Evolutionary conservation across 805 yeast genomes (phyloP), one percentile per base, ranked within the genome.

Genomic region (Schwanniomyces occidentalis): DNA sequence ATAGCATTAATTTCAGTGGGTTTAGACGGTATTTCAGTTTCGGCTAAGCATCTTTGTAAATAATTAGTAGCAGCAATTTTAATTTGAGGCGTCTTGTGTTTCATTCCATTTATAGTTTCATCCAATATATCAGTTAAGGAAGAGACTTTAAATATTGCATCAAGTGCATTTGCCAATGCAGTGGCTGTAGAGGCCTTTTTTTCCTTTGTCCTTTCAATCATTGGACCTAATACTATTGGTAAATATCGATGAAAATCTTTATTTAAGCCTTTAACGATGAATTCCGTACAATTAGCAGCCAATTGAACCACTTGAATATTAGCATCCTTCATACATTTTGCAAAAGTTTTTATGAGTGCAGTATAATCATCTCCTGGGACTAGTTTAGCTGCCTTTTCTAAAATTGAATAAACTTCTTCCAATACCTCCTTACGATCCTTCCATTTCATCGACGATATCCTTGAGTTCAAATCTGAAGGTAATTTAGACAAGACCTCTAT

Each of bases 351-450:
- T n/a, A 81, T 61, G n/a, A 90, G 58, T 2, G 72, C 81, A 5
- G 72, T 44, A 57, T 82, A 88, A 54, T 90, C 95, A 34, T 68
- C 85, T n/a, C n/a, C n/a, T 6, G 65, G 60, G n/a, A 65, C 67
- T 30, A 81, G 51, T 44, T 73, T 81, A 28, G 81, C 66, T 2
- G 78, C 77, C 27, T 82, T 79, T 15, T 65, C 61, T 18, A 78
- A 63, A 8, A 66, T 61, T 21, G 68, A 71, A 20, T 57, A 44
- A 2, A 75, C 70, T 42, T 80, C 89, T 30, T 86, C 91, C 37
- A 93, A 67, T 0, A 76, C 87, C 46, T 86, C 96, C 38, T 85
- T 88, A 43, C 99, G 73, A 34, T 90, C 97, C 53, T 89, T 88
- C 99, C 99, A 93, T 50, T 83, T 81, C 0, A 80, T 42, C 2